Conservation (phyloP, 78 protist species). For the Paulinella micropora region DNA sequence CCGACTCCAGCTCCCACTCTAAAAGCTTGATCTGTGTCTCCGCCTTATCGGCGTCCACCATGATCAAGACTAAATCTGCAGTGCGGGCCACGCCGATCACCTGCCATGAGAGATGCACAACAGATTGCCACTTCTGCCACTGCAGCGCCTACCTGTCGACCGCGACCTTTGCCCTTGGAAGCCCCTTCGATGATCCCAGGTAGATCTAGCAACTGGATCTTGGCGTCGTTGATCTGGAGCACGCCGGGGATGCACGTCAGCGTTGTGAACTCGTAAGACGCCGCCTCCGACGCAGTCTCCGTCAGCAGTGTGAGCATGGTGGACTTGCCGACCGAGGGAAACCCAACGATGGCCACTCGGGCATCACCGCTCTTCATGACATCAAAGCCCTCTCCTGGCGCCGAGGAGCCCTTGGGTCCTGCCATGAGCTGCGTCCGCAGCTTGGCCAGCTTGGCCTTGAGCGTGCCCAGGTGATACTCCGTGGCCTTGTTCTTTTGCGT, state of each 20-base stretch:
- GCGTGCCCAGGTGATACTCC: conserved; percentile 23
- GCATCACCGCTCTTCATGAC: conserved; percentile 62
- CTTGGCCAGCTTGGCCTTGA: conserved; percentile 48
- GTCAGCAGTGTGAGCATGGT: conserved; percentile 50
- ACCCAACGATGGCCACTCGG: conserved; percentile 64
- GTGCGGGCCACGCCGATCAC: conserved; percentile 52
- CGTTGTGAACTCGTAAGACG: conserved; percentile 74
- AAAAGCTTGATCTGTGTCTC: conserved; percentile 30
- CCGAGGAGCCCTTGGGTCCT: background rate
- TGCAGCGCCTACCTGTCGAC: conserved; percentile 27
- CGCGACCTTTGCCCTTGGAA: conserved; percentile 52
- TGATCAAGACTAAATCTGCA: conserved; percentile 52
- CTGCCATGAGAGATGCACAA: background rate
- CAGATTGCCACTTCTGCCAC: background rate
- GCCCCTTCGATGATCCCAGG: conserved; percentile 85
- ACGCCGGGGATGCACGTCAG: conserved; percentile 70
- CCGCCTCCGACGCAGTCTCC: conserved; percentile 47
- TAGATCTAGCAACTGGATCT: conserved; percentile 56
- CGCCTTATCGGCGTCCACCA: conserved; percentile 54
- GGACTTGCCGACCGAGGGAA: conserved; percentile 71
- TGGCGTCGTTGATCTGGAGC: background rate
- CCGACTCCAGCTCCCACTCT: conserved; percentile 35
- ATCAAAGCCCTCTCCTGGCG: conserved; percentile 54
- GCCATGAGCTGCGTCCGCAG: conserved; percentile 39
- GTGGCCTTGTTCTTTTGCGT: conserved; percentile 69